Conservation (phyloP, 192 early-diverging fungal genomes). For the Backusella westeae region DNA sequence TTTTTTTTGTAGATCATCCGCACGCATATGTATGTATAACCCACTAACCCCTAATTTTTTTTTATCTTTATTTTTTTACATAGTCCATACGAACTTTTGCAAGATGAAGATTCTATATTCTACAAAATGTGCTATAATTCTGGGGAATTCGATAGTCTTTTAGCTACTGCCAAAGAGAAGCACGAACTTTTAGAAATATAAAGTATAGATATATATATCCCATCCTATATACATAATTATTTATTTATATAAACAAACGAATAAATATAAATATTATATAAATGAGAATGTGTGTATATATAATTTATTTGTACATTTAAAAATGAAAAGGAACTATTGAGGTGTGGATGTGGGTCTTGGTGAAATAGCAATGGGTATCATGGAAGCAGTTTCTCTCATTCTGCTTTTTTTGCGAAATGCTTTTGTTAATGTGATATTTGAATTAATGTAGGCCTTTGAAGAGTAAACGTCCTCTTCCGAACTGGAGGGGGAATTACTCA, state of each 20-base stretch:
- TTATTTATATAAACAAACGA: background rate
- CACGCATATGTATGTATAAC: background rate
- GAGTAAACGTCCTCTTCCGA: slow-evolving; percentile 5
- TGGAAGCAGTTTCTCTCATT: slow-evolving; percentile 7
- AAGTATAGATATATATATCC: background rate
- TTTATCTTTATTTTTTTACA: background rate
- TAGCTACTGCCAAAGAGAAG: slow-evolving; percentile 48
- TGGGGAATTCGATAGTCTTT: slow-evolving; percentile 64
- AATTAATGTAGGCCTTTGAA: slow-evolving; percentile 6
- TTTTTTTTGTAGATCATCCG: slow-evolving; percentile 7
- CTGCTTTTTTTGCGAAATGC: slow-evolving; percentile 12
- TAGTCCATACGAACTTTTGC: slow-evolving; percentile 60
- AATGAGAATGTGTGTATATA: background rate
- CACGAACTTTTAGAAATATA: slow-evolving; percentile 8
- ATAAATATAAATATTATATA: background rate
- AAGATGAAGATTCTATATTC: slow-evolving; percentile 66
- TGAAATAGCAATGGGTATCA: slow-evolving; percentile 19
- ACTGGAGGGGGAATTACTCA: background rate
- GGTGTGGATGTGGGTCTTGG: slow-evolving; percentile 4
- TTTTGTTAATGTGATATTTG: slow-evolving; percentile 11
- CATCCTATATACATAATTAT: background rate
- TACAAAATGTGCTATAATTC: slow-evolving; percentile 74
- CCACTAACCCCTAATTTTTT: background rate
- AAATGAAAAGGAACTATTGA: background rate
- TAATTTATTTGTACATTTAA: slow-evolving; percentile 4